Evolutionary conservation across 768 basidiomycete genomes (phyloP).

Genomic region (Psilocybe sp.): DNA sequence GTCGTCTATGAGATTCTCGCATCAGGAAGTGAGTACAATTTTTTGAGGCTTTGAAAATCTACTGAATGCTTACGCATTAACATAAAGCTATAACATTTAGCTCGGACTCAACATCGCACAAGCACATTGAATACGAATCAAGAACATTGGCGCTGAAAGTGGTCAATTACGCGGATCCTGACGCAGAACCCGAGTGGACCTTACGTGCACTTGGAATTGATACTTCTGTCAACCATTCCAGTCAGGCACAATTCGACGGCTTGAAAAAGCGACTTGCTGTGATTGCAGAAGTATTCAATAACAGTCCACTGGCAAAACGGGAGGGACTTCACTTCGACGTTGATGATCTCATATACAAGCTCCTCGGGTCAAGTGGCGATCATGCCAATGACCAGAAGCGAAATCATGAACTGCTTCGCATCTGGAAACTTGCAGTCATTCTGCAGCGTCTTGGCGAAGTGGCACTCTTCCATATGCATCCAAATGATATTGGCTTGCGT

Average conservation of each 20-base stretch:
- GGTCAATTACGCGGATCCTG: too few species aligned
- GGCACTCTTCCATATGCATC: constrained; percentile 1
- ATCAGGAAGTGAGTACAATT: too few species aligned
- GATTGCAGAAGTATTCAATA: constrained; percentile 9
- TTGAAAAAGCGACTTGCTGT: constrained; percentile 1
- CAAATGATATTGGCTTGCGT: too few species aligned
- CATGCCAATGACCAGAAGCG: constrained; percentile 18
- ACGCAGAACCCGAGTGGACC: too few species aligned
- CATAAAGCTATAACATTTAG: too few species aligned
- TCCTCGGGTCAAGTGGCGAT: constrained; percentile 13
- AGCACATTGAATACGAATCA: too few species aligned
- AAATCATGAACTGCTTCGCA: constrained; percentile 4
- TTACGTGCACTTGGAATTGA: constrained; percentile 14
- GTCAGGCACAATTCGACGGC: constrained; percentile 5
- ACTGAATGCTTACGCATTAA: too few species aligned
- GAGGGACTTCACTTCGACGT: background rate
- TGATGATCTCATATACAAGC: constrained; percentile 6
- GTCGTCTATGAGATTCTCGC: too few species aligned
- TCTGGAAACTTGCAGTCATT: constrained; percentile 6
- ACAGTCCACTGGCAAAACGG: constrained; percentile 12
- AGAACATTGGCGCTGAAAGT: too few species aligned
- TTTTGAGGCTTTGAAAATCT: too few species aligned
- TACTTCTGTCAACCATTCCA: constrained; percentile 13
- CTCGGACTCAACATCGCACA: too few species aligned
- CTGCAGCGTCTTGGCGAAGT: constrained; percentile 10